Evolutionary conservation across 2,329 filamentous ascomycete genomes (phyloP).

Genomic region (Aspergillus sp.): DNA sequence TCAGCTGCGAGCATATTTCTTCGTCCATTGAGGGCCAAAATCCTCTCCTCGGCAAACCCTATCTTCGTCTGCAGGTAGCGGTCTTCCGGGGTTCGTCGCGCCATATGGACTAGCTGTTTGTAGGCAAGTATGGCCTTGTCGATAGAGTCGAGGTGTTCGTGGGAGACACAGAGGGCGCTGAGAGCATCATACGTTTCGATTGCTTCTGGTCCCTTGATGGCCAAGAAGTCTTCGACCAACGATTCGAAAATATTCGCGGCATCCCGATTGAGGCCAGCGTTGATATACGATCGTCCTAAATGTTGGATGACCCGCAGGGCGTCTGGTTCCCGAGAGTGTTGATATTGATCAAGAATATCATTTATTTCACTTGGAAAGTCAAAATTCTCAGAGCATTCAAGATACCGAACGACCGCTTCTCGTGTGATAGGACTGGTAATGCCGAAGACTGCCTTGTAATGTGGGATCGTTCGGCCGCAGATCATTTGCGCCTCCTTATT

Average conservation of each 20-base stretch:
- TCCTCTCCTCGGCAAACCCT: slow-evolving; percentile 29
- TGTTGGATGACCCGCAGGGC: slow-evolving; percentile 31
- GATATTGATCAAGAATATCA: slow-evolving; percentile 31
- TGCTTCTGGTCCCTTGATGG: slow-evolving; percentile 27
- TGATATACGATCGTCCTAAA: slow-evolving; percentile 31
- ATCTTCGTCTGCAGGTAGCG: slow-evolving; percentile 30
- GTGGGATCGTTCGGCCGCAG: slow-evolving; percentile 26
- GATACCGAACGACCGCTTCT: slow-evolving; percentile 28
- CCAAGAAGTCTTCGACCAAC: slow-evolving; percentile 30
- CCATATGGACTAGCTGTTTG: slow-evolving; percentile 30
- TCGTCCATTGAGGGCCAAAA: slow-evolving; percentile 29
- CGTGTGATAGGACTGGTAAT: slow-evolving; percentile 26
- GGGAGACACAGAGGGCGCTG: slow-evolving; percentile 32
- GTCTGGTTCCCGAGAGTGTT: slow-evolving; percentile 24
- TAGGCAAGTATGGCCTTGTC: slow-evolving; percentile 34
- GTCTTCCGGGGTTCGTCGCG: slow-evolving; percentile 23
- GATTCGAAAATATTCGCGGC: slow-evolving; percentile 29
- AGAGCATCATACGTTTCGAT: slow-evolving; percentile 33
- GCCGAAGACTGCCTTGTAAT: slow-evolving; percentile 30
- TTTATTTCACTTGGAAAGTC: slow-evolving; percentile 32
- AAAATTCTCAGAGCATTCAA: slow-evolving; percentile 30
- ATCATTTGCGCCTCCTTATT: slow-evolving; percentile 29
- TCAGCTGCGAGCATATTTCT: slow-evolving; percentile 29
- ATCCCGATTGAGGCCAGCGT: slow-evolving; percentile 31
- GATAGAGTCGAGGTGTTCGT: slow-evolving; percentile 30